phyloP scores from a whole-genome alignment of 805 yeast genomes.

The Nakazawaea siamensis region DNA sequence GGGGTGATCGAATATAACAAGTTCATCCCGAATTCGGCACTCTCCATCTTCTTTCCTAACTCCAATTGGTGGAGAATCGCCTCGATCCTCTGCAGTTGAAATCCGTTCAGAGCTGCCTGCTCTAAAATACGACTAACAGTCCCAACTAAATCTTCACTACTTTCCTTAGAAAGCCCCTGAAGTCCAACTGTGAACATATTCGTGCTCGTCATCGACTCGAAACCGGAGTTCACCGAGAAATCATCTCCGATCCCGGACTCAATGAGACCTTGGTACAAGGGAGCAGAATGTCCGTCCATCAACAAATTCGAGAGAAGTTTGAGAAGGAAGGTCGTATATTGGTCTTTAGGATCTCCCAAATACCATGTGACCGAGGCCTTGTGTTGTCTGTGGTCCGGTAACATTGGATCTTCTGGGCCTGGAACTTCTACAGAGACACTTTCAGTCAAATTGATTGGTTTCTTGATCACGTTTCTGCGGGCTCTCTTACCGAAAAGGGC shows the following conservation, averaged over 20 bases:
- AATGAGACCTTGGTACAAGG: slow-evolving; percentile 77
- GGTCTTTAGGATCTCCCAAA: slow-evolving; percentile 64
- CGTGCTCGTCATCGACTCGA: slow-evolving; percentile 72
- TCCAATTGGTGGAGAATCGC: slow-evolving; percentile 89
- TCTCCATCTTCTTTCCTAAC: slow-evolving; percentile 74
- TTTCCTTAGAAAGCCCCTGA: slow-evolving; percentile 55
- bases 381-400: slow-evolving; percentile 58
- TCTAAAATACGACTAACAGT: slow-evolving; percentile 40
- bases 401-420: slow-evolving; percentile 82
- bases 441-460: slow-evolving; percentile 39
- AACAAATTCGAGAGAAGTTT: slow-evolving; percentile 63
- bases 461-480: slow-evolving; percentile 21
- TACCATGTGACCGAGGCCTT: slow-evolving; percentile 87
- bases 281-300: slow-evolving; percentile 88
- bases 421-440: slow-evolving; percentile 27
- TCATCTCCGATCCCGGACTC: slow-evolving; percentile 84
- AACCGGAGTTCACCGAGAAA: slow-evolving; percentile 79
- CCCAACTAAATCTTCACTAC: slow-evolving; percentile 38
- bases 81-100: slow-evolving; percentile 56
- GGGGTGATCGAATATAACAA: slow-evolving; percentile 69
- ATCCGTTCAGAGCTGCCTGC: slow-evolving; percentile 32
- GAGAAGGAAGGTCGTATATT: slow-evolving; percentile 64
- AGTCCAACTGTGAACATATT: slow-evolving; percentile 79
- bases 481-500: slow-evolving; percentile 43
- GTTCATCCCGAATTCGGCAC: slow-evolving; percentile 82